Evolutionary conservation across 228 moss, liverwort and hornwort genomes (phyloP), one percentile per base, ranked within the genome.

Genomic region (Sphagnum magellanicum): DNA sequence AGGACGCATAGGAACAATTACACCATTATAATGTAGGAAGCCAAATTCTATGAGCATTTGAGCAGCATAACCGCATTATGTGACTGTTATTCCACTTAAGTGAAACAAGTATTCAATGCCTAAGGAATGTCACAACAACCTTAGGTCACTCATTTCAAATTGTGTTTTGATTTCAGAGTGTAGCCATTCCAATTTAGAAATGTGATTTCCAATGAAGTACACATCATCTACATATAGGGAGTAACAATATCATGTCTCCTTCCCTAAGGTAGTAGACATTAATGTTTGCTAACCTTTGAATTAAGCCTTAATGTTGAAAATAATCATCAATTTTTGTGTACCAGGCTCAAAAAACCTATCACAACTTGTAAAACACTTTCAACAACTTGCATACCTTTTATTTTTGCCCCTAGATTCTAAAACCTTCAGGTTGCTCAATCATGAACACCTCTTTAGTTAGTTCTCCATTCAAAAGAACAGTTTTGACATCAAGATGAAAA

Each of bases 401-500:
- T 47, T 69, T 58, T 46, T 69, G 59, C n/a, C 69, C 58, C n/a
- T 53, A 12, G 7, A 7, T 0, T 8, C 7, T 32, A 69, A 53
- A 69, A 7, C 69, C 58, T 53, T n/a, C 15, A 53, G 52, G 69
- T 58, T 69, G 69, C 5, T 46, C 3, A 4, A 69, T 53, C n/a
- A n/a, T n/a, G 47, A 50, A 60, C 7, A 69, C 52, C 14, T 59
- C 69, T 59, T 69, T n/a, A 8, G 16, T 59, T 10, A 69, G 4
- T 46, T 15, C 4, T 8, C 70, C 60, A 15, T 69, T 17, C 53
- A 69, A 48, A 55, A 69, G 59, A 4, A 55, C 47, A 53, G 59
- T 69, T 59, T 71, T 61, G 8, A 71, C 63, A 12, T 72, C 71
- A 12, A 72, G 47, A 10, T 72, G 60, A 61, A 49, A 32, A 17